Base-by-base conservation (phyloP, 2,329 filamentous ascomycete species). In the Aspergillus sclerotialis region DNA sequence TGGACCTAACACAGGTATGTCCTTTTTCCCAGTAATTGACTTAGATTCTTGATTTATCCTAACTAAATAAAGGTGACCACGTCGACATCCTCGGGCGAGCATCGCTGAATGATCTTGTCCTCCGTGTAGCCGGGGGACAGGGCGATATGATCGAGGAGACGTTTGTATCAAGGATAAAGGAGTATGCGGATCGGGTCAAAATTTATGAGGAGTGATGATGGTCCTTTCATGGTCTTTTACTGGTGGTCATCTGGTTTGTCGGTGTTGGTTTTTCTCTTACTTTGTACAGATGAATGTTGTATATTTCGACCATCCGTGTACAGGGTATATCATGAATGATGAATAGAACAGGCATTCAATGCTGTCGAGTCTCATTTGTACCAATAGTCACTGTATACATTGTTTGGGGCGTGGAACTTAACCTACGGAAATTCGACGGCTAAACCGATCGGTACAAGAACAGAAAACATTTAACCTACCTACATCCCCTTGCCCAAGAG, bases 31-130 rank as follows among this genome's bases (percentile, higher is more conserved):
- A 25, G 32, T n/a, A 17, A n/a, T 33, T 10, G n/a, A n/a, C n/a
- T n/a, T n/a, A n/a, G n/a, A 23, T 4, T 7, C 2, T 12, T n/a
- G 16, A 25, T 16, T 11, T 13, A 11, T 31, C 28, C 33, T 37
- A 32, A 32, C 29, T 12, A 16, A 31, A 3, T 3, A 15, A 24
- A 41, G 89, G 88, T 10, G 92, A 98, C 55, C 92, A 98, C 55
- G 92, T 98, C 32, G 92, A 98, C 56, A 98, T 98, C 38, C 71
- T 98, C 3, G 92, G 92, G 1, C 72, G 92, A 18, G 80, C 88
- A 46, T 87, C 79, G 19, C 70, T 98, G 16, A 98, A 98, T 52
- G 92, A 98, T 60, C 67, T 96, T 32, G 82, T 98, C 30, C 63
- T 98, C 39, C 74, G 80, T 33, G 82, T 98, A 7, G 92, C 87